Evolutionary conservation across 2,329 filamentous ascomycete genomes (phyloP), one percentile per base, ranked within the genome.

Genomic region (Cladosporium oxysporum): DNA sequence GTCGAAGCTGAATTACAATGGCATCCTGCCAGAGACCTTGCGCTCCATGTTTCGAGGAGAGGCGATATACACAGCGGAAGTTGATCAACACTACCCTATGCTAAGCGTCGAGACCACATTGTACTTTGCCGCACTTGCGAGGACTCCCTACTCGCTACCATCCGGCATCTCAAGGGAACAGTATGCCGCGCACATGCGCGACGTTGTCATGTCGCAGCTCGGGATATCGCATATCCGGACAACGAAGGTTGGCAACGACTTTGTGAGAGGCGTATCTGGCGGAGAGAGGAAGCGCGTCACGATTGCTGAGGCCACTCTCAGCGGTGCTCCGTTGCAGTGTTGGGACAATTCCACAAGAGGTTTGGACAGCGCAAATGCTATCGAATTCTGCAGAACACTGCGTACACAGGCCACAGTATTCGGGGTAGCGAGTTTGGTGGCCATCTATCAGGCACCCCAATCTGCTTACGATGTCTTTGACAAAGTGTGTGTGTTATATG

Each of bases 11-110:
- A 93, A 96, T 79, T 96, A 96, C 74, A 90, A 95, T 76, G 90
- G 88, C 83, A 84, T 92, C 72, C 81, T 85, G 4, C 85, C 91
- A 64, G 80, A 91, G 73, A 86, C 91, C 74, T 93, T 95, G 90
- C 87, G 91, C 78, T 86, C 86, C 12, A 83, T 86, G 67, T 93
- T 94, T 79, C 88, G 91, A 33, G 92, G 92, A 69, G 92, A 96
- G 79, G 91, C 91, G 67, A 93, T 95, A 76, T 95, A 95, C 79
- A 93, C 91, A 0, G 91, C 91, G 66, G 91, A 95, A 77, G 89
- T 91, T 35, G 92, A 96, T 75, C 89, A 90, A 4, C 91, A 93
- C 78, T 93, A 93, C 73, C 90, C 91, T 14, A 86, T 89, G 79
- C 79, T 94, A 71, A 88, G 86, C 1, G 91, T 94, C 50, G 90